Evolutionary conservation across 169 alveolate genomes (phyloP).

Genomic region (Cyclospora cayetanensis): DNA sequence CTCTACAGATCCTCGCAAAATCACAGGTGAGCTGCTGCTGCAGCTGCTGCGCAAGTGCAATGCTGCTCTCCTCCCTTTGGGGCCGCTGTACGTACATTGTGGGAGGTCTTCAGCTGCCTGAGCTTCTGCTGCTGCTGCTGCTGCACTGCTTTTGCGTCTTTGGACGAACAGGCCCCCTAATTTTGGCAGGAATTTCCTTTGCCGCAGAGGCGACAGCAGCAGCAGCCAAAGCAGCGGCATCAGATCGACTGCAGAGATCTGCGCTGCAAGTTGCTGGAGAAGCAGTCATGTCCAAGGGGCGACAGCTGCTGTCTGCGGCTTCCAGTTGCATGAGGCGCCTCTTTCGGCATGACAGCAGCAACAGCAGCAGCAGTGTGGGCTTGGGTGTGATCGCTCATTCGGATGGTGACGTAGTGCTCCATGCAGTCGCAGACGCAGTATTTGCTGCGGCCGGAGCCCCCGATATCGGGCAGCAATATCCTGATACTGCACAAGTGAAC

Average conservation of each 20-base stretch:
- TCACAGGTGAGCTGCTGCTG: conserved; percentile 53
- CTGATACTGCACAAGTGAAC: conserved; percentile 82
- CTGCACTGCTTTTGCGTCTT: not conserved
- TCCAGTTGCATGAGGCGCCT: not conserved
- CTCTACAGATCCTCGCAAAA: conserved; percentile 69
- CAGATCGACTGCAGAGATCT: not conserved
- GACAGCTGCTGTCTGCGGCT: not conserved
- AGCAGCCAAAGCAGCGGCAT: not conserved
- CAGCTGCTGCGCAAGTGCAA: not conserved
- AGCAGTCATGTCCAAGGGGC: not conserved
- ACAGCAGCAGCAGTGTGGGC: not conserved
- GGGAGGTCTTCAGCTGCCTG: not conserved
- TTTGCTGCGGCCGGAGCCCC: conserved; percentile 85
- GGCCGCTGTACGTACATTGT: not conserved
- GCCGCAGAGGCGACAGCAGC: conserved; percentile 45
- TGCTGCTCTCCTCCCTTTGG: not conserved
- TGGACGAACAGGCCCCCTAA: conserved; percentile 54
- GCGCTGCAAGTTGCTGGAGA: not conserved
- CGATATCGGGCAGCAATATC: conserved; percentile 89
- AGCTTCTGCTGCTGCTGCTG: not conserved
- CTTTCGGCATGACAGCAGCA: not conserved
- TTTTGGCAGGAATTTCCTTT: conserved; percentile 73
- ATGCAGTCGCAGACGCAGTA: conserved; percentile 84
- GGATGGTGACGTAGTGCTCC: conserved; percentile 90
- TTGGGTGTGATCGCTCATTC: conserved; percentile 86